Evolutionary conservation across 345 rosid genomes (phyloP).

Genomic region (Linum usitatissimum): DNA sequence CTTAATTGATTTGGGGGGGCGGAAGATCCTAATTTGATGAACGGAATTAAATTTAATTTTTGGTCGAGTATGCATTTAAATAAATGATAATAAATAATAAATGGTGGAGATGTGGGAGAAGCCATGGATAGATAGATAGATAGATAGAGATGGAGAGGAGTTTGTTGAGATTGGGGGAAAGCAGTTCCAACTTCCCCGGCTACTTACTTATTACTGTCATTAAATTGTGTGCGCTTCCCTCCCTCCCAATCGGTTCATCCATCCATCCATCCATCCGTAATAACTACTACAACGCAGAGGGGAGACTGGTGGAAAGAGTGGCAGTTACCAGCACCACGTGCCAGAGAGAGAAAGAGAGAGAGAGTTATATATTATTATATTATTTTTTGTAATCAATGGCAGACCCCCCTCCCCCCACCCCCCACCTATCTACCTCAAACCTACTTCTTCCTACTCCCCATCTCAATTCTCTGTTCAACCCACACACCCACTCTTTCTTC

Average conservation of each 20-base stretch:
- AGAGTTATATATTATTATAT: no score
- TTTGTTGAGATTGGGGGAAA: background rate
- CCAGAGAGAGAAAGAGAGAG: background rate
- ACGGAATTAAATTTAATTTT: no score
- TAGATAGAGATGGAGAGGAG: no score
- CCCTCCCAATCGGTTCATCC: background rate
- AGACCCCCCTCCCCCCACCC: background rate
- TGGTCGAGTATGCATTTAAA: no score
- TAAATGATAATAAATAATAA: no score
- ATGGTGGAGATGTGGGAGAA: no score
- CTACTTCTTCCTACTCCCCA: background rate
- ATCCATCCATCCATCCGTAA: background rate
- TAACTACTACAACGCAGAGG: background rate
- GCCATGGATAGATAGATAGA: no score
- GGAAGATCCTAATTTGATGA: no score
- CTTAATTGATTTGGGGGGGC: no score
- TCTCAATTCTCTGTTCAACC: background rate
- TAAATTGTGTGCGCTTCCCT: no score
- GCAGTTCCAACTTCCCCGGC: background rate
- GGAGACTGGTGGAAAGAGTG: background rate
- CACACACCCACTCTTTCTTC: background rate
- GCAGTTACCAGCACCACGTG: background rate
- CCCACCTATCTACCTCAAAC: background rate
- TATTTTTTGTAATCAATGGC: background rate
- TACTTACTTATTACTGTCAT: no score